Conservation (phyloP, 495 filamentous ascomycete genomes). For the Recurvomyces mirabilis region DNA sequence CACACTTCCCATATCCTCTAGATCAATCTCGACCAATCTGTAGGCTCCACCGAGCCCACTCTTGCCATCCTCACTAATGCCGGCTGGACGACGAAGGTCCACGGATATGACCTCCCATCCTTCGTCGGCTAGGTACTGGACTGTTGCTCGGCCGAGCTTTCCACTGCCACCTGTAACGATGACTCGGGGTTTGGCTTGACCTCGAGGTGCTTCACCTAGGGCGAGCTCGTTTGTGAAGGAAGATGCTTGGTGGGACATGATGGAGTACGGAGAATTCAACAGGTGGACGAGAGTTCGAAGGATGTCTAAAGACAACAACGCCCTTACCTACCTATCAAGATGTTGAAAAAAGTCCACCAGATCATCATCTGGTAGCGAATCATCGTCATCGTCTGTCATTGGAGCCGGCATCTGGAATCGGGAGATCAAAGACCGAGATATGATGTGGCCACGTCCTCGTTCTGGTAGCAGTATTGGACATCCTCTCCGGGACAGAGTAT, state of each 20-base stretch:
- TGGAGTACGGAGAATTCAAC: no score
- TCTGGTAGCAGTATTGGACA: no score
- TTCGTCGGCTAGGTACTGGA: constrained; percentile 12
- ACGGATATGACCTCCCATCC: constrained; percentile 16
- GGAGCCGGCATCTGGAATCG: no score
- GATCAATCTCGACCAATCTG: constrained; percentile 14
- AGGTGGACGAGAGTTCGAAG: no score
- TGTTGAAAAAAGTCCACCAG: no score
- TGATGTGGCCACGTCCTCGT: no score
- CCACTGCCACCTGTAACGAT: constrained; percentile 14
- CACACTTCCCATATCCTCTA: constrained; percentile 14
- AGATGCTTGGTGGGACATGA: constrained; percentile 9
- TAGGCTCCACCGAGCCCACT: constrained; percentile 14
- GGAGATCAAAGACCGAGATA: no score
- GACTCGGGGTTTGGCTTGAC: constrained; percentile 9
- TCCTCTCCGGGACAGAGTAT: no score
- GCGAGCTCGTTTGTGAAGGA: constrained; percentile 14
- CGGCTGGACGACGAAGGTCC: constrained; percentile 9
- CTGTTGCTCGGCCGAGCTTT: constrained; percentile 13
- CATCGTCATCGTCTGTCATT: no score
- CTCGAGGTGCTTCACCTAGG: constrained; percentile 13
- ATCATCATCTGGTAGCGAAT: no score
- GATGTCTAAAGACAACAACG: no score
- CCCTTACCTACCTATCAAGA: no score
- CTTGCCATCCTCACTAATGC: constrained; percentile 17